phyloP scores from a whole-genome alignment of 2,329 filamentous ascomycete species.

The Penicillium sp. region DNA sequence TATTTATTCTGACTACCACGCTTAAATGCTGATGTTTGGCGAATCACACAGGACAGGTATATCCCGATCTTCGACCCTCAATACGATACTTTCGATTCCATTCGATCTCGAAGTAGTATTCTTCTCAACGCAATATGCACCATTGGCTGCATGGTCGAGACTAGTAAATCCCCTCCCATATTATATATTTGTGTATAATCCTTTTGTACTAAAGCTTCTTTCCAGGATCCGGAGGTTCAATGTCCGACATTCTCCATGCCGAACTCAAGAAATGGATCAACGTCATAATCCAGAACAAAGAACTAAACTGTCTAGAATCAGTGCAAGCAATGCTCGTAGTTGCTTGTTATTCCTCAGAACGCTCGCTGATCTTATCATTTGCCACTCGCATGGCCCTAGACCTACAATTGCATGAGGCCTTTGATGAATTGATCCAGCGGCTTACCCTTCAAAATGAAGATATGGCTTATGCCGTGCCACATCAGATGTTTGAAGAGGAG shows the following conservation, averaged over 20 bases:
- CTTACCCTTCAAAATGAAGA: conserved; percentile 29
- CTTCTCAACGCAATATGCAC: conserved; percentile 54
- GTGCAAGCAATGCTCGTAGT: conserved; percentile 53
- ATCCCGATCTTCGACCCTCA: conserved; percentile 50
- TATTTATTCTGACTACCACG: not conserved
- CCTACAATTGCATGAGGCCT: conserved; percentile 46
- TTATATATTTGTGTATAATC: not conserved
- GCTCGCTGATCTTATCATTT: conserved; percentile 51
- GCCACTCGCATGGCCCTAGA: conserved; percentile 53
- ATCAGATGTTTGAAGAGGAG: conserved; percentile 16
- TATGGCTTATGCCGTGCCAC: conserved; percentile 12
- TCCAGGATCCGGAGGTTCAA: conserved; percentile 29
- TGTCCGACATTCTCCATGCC: conserved; percentile 46
- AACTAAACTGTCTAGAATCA: conserved; percentile 46
- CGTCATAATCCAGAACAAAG: conserved; percentile 43
- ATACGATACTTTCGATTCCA: conserved; percentile 47
- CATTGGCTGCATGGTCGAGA: conserved; percentile 50
- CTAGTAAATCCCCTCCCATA: conserved; percentile 14
- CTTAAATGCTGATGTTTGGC: not conserved
- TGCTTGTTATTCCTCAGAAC: conserved; percentile 54
- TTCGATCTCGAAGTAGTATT: conserved; percentile 49
- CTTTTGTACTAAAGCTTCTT: not conserved
- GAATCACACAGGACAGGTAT: conserved; percentile 42
- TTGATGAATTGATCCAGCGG: conserved; percentile 38
- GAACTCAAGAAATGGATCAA: conserved; percentile 48